A percentile compares a stretch with the other conserved stretches of the same genome.
Conservation (phyloP, 352 stramenopile genomes). For the Phytophthora chlamydospora region DNA sequence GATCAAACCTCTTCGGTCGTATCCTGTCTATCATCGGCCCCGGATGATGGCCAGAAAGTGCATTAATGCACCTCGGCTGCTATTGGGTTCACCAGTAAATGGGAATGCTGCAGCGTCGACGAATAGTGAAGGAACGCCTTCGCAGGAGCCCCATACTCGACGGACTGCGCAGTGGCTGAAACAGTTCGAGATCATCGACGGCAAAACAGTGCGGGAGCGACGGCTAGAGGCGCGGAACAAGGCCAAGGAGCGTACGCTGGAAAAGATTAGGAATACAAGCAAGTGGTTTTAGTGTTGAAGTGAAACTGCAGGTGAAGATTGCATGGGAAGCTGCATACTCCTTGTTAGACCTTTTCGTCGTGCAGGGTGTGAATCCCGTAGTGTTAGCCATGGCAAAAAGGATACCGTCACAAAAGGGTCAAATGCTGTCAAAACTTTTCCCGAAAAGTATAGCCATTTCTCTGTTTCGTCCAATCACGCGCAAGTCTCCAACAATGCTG, state of each 20-base stretch:
- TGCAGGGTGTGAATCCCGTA: too few relatives aligned
- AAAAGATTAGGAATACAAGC: constrained; percentile 2
- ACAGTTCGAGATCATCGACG: constrained; percentile 30
- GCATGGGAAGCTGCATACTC: too few relatives aligned
- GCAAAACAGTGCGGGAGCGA: constrained; percentile 21
- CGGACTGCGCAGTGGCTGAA: constrained; percentile 10
- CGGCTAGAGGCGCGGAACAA: constrained; percentile 16
- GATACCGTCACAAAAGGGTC: too few relatives aligned
- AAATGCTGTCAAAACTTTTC: too few relatives aligned
- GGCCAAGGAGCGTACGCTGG: constrained; percentile 1
- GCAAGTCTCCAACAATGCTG: too few relatives aligned
- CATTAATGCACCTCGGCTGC: neutral
- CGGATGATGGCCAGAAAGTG: constrained; percentile 8
- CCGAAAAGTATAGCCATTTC: too few relatives aligned
- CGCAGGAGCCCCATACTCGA: neutral
- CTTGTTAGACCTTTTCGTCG: too few relatives aligned
- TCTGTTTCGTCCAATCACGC: neutral
- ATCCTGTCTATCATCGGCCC: neutral
- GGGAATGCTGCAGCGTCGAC: neutral
- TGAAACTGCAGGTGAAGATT: too few relatives aligned
- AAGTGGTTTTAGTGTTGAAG: too few relatives aligned
- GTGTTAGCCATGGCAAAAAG: too few relatives aligned
- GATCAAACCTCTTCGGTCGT: too few relatives aligned
- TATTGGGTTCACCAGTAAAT: neutral
- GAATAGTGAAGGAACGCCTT: too few relatives aligned